Evolutionary conservation across 331 rosid species (phyloP).

Genomic region (Spiraea crenata): DNA sequence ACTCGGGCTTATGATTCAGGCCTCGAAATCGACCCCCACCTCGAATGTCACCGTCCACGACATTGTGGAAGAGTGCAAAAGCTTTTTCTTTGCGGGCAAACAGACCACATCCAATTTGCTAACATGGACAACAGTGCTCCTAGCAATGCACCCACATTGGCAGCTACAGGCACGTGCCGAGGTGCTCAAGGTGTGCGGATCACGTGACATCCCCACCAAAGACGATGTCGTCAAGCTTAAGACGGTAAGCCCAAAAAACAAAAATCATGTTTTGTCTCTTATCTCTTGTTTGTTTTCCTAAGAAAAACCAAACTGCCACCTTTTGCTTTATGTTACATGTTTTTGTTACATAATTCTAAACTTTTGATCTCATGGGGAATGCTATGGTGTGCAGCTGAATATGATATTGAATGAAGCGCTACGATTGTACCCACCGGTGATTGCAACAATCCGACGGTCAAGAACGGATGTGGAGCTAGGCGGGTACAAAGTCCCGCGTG

Average conservation of each 20-base stretch:
- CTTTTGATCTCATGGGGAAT: background rate
- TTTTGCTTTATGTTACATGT: slow-evolving; percentile 38
- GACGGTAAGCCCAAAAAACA: slow-evolving; percentile 58
- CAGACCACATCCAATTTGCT: slow-evolving; percentile 93
- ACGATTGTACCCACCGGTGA: slow-evolving; percentile 76
- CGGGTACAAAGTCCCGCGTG: slow-evolving; percentile 62
- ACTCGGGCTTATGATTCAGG: slow-evolving; percentile 79
- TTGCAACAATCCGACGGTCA: slow-evolving; percentile 75
- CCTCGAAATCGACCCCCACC: slow-evolving; percentile 30
- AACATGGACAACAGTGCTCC: slow-evolving; percentile 90
- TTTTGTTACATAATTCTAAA: background rate
- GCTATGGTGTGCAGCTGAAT: slow-evolving; percentile 54
- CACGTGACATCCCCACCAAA: slow-evolving; percentile 81
- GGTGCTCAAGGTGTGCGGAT: slow-evolving; percentile 70
- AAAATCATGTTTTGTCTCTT: slow-evolving; percentile 43
- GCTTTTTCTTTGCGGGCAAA: slow-evolving; percentile 97
- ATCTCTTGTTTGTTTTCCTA: slow-evolving; percentile 37
- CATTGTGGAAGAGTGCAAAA: slow-evolving; percentile 96
- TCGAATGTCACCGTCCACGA: slow-evolving; percentile 61
- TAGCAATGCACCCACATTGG: slow-evolving; percentile 98
- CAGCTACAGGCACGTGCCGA: slow-evolving; percentile 91
- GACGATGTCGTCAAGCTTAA: slow-evolving; percentile 78
- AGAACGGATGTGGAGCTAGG: slow-evolving; percentile 73
- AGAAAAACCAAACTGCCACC: slow-evolving; percentile 41
- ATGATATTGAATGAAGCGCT: slow-evolving; percentile 82